Conservation (phyloP, 345 rosid genomes). For the Arabidopsis thaliana region DNA sequence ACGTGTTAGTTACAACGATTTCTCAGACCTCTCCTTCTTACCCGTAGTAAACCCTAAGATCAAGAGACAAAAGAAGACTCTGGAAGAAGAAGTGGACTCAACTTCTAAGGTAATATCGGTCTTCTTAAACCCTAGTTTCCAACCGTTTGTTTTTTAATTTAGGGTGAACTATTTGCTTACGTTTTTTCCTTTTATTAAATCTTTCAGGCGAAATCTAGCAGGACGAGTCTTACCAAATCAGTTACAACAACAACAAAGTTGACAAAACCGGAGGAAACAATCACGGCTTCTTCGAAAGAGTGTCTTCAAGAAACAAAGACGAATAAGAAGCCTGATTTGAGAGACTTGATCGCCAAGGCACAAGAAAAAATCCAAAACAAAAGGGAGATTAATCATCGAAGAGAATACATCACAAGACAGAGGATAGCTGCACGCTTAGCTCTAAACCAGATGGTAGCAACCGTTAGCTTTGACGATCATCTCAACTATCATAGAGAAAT, state of each 20-base stretch:
- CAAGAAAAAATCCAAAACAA: not conserved
- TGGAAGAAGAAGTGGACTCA: not conserved
- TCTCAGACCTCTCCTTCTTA: not conserved
- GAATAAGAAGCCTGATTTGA: not conserved
- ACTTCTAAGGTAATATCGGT: not conserved
- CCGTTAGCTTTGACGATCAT: not conserved
- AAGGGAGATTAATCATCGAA: not conserved
- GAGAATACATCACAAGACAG: not conserved
- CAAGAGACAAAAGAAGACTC: not conserved
- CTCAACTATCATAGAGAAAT: not conserved
- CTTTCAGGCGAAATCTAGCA: not conserved
- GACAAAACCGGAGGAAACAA: not conserved
- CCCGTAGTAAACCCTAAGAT: not conserved
- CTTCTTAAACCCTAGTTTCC: not conserved
- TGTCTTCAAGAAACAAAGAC: not conserved
- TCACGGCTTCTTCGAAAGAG: not conserved
- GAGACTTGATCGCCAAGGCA: not conserved
- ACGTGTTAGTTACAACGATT: not conserved
- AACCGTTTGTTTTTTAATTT: not conserved
- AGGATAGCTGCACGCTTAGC: constrained; percentile 17
- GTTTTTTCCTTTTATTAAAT: not conserved
- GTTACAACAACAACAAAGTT: not conserved
- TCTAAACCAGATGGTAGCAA: constrained; percentile 10
- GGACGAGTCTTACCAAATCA: not conserved
- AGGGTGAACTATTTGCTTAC: not conserved